A percentile compares a stretch with the other conserved stretches of the same genome.
phyloP scores from a whole-genome alignment of 2,329 filamentous ascomycete genomes.

The Chrysosporium queenslandicum region DNA sequence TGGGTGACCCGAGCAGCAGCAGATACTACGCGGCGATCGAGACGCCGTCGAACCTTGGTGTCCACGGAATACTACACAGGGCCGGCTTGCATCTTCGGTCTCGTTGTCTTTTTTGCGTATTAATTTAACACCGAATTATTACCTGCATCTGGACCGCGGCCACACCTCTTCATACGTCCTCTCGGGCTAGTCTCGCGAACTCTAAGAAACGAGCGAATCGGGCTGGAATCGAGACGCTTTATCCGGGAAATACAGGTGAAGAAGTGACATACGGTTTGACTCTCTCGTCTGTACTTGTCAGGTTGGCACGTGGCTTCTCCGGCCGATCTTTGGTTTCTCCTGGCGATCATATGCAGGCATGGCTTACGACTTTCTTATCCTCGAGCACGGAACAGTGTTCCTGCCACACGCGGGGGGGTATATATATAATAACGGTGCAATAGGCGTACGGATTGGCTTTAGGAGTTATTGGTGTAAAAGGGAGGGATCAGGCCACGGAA shows the following conservation, averaged over 20 bases:
- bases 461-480: not conserved
- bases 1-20: not conserved
- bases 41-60: not conserved
- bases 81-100: not conserved
- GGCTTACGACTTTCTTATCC: not conserved
- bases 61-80: not conserved
- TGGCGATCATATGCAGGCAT: conserved; percentile 1
- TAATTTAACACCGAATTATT: not conserved
- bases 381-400: not conserved
- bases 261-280: no score
- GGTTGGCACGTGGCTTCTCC: not conserved
- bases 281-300: no score
- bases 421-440: not conserved
- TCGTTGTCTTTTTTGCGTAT: not conserved
- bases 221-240: not conserved
- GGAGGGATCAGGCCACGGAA: not conserved
- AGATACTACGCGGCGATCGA: not conserved
- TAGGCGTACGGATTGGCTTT: not conserved
- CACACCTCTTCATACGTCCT: not conserved
- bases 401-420: not conserved
- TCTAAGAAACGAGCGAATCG: not conserved
- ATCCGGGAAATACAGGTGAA: no score
- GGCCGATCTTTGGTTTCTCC: not conserved
- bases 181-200: not conserved
- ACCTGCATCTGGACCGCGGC: not conserved